Conservation (phyloP, 2,329 filamentous ascomycete genomes). For the Cryphonectria carpinicola region DNA sequence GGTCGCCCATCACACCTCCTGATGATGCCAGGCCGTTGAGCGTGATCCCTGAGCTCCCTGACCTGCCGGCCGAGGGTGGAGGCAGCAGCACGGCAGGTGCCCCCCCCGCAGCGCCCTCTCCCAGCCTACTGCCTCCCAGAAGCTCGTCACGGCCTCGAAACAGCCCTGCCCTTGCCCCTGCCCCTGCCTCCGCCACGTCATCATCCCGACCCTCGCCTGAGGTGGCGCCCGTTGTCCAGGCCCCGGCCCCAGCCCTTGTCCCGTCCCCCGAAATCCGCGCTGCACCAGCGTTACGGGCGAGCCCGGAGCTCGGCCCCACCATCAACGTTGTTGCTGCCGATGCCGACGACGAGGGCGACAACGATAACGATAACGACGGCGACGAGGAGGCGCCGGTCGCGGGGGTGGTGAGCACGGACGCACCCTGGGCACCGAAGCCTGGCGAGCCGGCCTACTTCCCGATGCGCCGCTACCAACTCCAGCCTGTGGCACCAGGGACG, state of each 20-base stretch:
- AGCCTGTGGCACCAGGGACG: slow-evolving; percentile 38
- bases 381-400: neutral
- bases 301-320: slow-evolving; percentile 11
- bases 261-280: slow-evolving; percentile 6
- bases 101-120: slow-evolving; percentile 14
- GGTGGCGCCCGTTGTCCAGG: neutral
- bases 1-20: slow-evolving; percentile 47
- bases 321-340: slow-evolving; percentile 16
- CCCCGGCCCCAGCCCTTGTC: slow-evolving; percentile 1
- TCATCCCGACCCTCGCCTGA: neutral
- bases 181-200: slow-evolving; percentile 2
- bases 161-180: too few relatives aligned
- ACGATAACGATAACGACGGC: slow-evolving; percentile 9
- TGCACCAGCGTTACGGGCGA: neutral
- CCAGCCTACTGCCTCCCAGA: slow-evolving; percentile 10
- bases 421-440: slow-evolving; percentile 33
- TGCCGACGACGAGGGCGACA: slow-evolving; percentile 13
- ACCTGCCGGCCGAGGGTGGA: slow-evolving; percentile 19
- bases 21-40: slow-evolving; percentile 25
- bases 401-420: neutral
- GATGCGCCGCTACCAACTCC: slow-evolving; percentile 34
- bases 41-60: slow-evolving; percentile 23
- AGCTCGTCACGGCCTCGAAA: slow-evolving; percentile 14
- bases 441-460: slow-evolving; percentile 35
- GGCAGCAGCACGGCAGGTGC: neutral